Evolutionary conservation across 805 yeast genomes (phyloP).

Genomic region (Barnettozyma populi): DNA sequence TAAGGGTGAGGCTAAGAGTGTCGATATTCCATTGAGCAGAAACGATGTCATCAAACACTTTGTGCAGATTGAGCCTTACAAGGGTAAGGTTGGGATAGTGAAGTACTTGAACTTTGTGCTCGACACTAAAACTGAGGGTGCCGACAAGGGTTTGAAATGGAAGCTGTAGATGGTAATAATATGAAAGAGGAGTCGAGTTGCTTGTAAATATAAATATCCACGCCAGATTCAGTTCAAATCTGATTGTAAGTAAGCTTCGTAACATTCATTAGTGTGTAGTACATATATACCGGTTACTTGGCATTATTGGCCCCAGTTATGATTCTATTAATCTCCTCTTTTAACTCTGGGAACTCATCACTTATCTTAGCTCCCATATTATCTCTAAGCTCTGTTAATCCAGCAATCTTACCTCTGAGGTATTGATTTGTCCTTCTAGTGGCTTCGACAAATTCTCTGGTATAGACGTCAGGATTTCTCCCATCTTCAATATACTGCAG

Average conservation of each 20-base stretch:
- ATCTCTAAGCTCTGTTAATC: constrained; percentile 57
- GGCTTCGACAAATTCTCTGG: constrained; percentile 93
- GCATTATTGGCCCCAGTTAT: constrained; percentile 35
- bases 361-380: constrained; percentile 63
- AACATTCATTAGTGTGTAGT: background rate
- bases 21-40: constrained; percentile 38
- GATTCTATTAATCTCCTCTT: constrained; percentile 51
- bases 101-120: constrained; percentile 56
- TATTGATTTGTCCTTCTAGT: constrained; percentile 87
- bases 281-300: background rate
- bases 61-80: constrained; percentile 32
- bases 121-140: constrained; percentile 24
- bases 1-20: constrained; percentile 42
- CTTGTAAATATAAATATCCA: constrained; percentile 4
- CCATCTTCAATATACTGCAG: constrained; percentile 92
- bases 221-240: background rate
- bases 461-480: constrained; percentile 93
- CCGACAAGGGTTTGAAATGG: constrained; percentile 15
- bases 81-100: constrained; percentile 53
- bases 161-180: constrained; percentile 17
- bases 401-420: constrained; percentile 77
- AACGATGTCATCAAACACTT: constrained; percentile 66
- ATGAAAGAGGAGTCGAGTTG: background rate
- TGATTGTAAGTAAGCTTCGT: background rate
- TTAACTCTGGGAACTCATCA: constrained; percentile 76